A percentile compares a stretch with the other conserved stretches of the same genome.
phyloP scores from a whole-genome alignment of 208 protist species.

The Crithidia bombi region DNA sequence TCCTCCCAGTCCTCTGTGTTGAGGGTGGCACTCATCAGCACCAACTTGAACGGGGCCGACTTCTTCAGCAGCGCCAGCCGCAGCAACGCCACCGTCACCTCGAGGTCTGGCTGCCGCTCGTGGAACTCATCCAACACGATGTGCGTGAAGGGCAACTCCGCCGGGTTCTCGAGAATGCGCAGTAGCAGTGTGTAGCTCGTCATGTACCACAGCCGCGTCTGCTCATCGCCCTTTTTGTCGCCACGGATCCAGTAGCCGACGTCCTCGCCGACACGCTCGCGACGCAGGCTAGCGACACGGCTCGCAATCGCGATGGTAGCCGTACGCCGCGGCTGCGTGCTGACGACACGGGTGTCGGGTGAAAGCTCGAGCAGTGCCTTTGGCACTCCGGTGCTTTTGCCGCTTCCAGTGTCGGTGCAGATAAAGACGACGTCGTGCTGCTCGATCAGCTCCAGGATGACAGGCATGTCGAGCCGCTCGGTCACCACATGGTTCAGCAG shows the following conservation, averaged over 20 bases:
- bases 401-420: constrained; percentile 87
- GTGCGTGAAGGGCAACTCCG: constrained; percentile 77
- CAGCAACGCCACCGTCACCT: constrained; percentile 91
- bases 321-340: constrained; percentile 80
- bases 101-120: constrained; percentile 94
- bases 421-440: constrained; percentile 89
- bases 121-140: constrained; percentile 96
- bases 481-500: constrained; percentile 45
- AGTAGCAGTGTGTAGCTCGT: constrained; percentile 91
- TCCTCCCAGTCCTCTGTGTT: constrained; percentile 85
- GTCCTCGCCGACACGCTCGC: constrained; percentile 66
- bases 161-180: constrained; percentile 60
- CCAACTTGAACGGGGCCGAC: constrained; percentile 64
- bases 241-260: constrained; percentile 91
- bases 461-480: constrained; percentile 84
- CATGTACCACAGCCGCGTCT: constrained; percentile 89
- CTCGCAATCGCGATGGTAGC: constrained; percentile 75
- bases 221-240: constrained; percentile 75
- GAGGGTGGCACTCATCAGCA: constrained; percentile 93
- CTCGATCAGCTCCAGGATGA: constrained; percentile 80
- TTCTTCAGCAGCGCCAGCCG: constrained; percentile 69
- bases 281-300: constrained; percentile 62
- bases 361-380: constrained; percentile 79
- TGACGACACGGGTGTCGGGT: constrained; percentile 54
- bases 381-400: constrained; percentile 86